Percentiles rank a stretch among this genome's conserved stretches.
These are phyloP conservation scores for Cyberlindnera amylophila DNA, from an alignment of 805 yeast genomes.

Conservation along the genomic window DNA sequence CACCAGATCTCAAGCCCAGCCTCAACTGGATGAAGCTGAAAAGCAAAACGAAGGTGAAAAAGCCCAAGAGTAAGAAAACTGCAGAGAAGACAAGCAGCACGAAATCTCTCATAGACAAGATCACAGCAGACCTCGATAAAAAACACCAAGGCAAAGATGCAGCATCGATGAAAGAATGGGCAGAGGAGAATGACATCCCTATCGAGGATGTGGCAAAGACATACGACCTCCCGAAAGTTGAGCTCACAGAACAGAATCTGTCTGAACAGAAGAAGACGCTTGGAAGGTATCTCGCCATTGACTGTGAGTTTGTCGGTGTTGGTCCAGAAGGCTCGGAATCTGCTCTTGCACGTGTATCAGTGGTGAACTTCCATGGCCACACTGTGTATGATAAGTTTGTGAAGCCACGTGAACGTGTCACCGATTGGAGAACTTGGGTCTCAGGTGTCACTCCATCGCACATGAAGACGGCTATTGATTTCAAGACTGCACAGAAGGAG, in stretches of 20 bases:
- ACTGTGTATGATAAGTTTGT: slow-evolving; percentile 72
- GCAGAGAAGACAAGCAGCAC: slow-evolving; percentile 6
- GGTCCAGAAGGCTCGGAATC: slow-evolving; percentile 69
- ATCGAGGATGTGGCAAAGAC: slow-evolving; percentile 22
- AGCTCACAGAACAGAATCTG: slow-evolving; percentile 11
- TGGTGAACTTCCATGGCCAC: slow-evolving; percentile 80
- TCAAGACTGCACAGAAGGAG: slow-evolving; percentile 59
- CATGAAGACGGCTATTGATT: slow-evolving; percentile 64
- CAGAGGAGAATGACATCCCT: slow-evolving; percentile 27
- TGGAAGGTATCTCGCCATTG: slow-evolving; percentile 79
- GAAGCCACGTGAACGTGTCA: slow-evolving; percentile 66
- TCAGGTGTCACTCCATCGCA: slow-evolving; percentile 75
- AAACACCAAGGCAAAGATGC: slow-evolving; percentile 5
- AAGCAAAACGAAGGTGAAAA: slow-evolving; percentile 8
- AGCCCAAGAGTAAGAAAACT: slow-evolving; percentile 1
- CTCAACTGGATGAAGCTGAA: slow-evolving; percentile 23
- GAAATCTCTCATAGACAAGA: slow-evolving; percentile 16
- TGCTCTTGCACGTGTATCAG: slow-evolving; percentile 80
- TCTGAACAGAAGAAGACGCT: slow-evolving; percentile 37
- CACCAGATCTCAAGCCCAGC: slow-evolving; percentile 13
- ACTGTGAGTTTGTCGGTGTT: slow-evolving; percentile 93
- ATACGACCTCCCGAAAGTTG: slow-evolving; percentile 17
- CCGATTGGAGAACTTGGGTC: slow-evolving; percentile 92
- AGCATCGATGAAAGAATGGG: slow-evolving; percentile 20
- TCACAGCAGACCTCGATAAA: slow-evolving; percentile 18